A percentile compares a stretch with the other conserved stretches of the same genome.
Conservation (phyloP, 768 basidiomycete species). For the Boletellus emodensis region DNA sequence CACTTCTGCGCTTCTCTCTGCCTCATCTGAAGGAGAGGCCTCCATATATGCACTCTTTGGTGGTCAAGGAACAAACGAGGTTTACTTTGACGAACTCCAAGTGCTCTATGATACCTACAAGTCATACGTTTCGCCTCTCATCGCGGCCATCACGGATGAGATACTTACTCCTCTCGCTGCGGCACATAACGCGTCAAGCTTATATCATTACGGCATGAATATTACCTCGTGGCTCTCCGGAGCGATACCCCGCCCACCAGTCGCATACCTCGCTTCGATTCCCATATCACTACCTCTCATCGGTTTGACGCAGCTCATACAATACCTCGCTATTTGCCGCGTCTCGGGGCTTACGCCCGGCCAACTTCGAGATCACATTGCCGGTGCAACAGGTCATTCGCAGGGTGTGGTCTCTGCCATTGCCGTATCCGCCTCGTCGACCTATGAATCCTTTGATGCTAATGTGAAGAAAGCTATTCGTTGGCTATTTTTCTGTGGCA, state of each 20-base stretch:
- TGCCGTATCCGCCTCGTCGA: conserved; percentile 74
- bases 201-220: conserved; percentile 80
- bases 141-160: conserved; percentile 57
- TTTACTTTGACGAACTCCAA: conserved; percentile 96
- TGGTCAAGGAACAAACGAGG: conserved; percentile 97
- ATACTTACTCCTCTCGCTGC: conserved; percentile 70
- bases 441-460: conserved; percentile 65
- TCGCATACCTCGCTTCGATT: conserved; percentile 85
- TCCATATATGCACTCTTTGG: conserved; percentile 92
- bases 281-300: conserved; percentile 95
- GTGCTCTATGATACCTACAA: conserved; percentile 86
- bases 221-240: conserved; percentile 82
- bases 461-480: conserved; percentile 82
- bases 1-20: conserved; percentile 64
- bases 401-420: conserved; percentile 97
- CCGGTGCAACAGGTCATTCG: conserved; percentile 94
- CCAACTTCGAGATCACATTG: conserved; percentile 69
- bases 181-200: conserved; percentile 50
- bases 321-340: conserved; percentile 81
- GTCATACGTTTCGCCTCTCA: conserved; percentile 75
- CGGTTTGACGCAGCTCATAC: conserved; percentile 91
- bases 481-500: conserved; percentile 91
- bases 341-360: conserved; percentile 74
- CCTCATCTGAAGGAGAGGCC: conserved; percentile 57
- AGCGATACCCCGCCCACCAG: conserved; percentile 62